These are phyloP conservation scores for Arachis hypogaea DNA, from an alignment of 306 rosid genomes.

Conservation along the genomic window DNA sequence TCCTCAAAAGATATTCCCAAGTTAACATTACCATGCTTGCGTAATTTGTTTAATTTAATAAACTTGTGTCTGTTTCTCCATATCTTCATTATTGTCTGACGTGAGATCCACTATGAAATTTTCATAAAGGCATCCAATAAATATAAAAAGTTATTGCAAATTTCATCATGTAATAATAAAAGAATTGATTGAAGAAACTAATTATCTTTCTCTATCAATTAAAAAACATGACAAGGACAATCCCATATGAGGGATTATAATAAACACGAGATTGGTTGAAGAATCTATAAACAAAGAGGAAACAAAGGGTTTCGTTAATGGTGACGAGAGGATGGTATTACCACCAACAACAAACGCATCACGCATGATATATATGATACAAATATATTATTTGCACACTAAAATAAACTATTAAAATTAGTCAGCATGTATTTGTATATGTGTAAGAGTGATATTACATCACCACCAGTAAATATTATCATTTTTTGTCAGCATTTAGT, in stretches of 20 bases:
- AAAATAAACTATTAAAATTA: no score
- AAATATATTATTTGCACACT: no score
- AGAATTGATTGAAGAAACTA: not conserved
- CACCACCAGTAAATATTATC: no score
- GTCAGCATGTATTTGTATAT: no score
- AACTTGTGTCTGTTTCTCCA: constrained; percentile 47
- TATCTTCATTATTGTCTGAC: constrained; percentile 45
- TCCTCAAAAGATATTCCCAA: constrained; percentile 33
- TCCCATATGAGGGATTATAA: constrained; percentile 4
- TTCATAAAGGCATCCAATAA: constrained; percentile 31
- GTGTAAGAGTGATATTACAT: no score
- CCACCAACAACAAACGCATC: constrained; percentile 35
- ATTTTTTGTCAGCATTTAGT: no score
- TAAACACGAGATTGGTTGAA: constrained; percentile 14
- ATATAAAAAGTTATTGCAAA: constrained; percentile 25
- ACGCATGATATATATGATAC: constrained; percentile 25
- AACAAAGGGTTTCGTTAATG: constrained; percentile 36
- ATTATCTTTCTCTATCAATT: constrained; percentile 30
- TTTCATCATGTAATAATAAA: not conserved
- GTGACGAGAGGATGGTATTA: constrained; percentile 40
- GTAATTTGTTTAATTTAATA: constrained; percentile 40
- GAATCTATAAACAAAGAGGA: constrained; percentile 16
- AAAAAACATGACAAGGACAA: constrained; percentile 33
- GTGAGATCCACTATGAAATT: constrained; percentile 41
- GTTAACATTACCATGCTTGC: constrained; percentile 39